Evolutionary conservation across 2,329 filamentous ascomycete genomes (phyloP), one percentile per base, ranked within the genome.

Genomic region (Curvularia sp.): DNA sequence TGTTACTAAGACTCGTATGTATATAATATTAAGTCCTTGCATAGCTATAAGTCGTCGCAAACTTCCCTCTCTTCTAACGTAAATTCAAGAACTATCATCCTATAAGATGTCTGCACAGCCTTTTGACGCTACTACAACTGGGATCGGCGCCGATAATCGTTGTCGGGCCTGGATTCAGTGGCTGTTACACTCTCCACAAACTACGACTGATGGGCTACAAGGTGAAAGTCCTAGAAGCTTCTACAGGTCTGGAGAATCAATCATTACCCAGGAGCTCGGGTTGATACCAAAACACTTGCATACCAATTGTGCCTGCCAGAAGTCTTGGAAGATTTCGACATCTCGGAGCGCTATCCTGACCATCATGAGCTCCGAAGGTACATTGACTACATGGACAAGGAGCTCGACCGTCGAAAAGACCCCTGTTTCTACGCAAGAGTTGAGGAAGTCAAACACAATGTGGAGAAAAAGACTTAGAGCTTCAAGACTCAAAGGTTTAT

Each of bases 321-420:
- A 56, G 67, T 80, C 3, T 80, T 73, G 60, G 72, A 76, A 21
- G 57, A 78, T 1, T 87, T 83, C 83, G 84, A 75, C 21, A 88
- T 83, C 80, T 68, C 72, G 0, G 78, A 68, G 61, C 81, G 81
- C 42, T 86, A 82, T 49, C 82, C 83, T 0, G 77, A 68, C 6
- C 80, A 80, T 41, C 53, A 76, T 25, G 81, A 87, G 30, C 73
- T 88, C 1, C 77, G 80, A 12, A 65, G 64, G 1, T 87, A 87
- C 68, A 87, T 87, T 64, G 78, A 83, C 19, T 80, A 84, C 49
- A 78, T 85, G n/a, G 84, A 84, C 52, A 80, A 82, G 54, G 77
- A 80, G 1, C 66, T 84, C 15, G 72, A 78, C n/a, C 70, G 87
- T 15, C 82, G 79, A 60, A 85, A 84, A 63, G 82, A 86, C 61